Evolutionary conservation across 345 rosid species (phyloP), one percentile per base, ranked within the genome.

Genomic region (Rhodomyrtus tomentosa): DNA sequence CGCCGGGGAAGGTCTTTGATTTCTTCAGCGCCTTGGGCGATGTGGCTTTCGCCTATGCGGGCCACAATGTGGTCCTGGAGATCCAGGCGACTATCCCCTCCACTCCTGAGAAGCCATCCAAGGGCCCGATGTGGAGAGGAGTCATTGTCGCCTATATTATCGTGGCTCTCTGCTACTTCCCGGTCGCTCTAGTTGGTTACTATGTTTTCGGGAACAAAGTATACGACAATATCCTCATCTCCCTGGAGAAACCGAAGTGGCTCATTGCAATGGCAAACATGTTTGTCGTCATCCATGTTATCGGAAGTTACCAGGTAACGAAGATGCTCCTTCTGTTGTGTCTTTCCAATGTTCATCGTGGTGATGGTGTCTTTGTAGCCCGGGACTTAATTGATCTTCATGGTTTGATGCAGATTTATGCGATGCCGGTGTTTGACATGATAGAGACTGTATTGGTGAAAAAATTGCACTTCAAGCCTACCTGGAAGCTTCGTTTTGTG

Each of bases 21-120:
- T 95, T 95, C 92, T 90, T 94, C 76, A 92, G 90, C 56, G 96
- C 95, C 51, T 85, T 95, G 80, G 98, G 98, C 2, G 95, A 95
- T 16, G 98, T 95, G 13, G 98, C 98, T 10, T 95, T 95, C 50
- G 96, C 96, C 5, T 95, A 95, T 51, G 98, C 96, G 0, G 98
- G 98, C 0, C 98, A 95, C 87, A 94, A 95, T 20, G 98, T 95
- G 21, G 98, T 92, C 14, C 88, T 95, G 88, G 98, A 94, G 90
- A 95, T 95, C 59, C 98, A 95, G 89, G 98, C 98, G 68, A 95
- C 98, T 2, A 92, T 95, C 87, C 98, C 98, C 38, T 95, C 98
- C 25, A 91, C 96, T 2, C 95, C 94, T 9, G 98, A 92, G 88
- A 95, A 92, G 88, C 95, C 96, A 7, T 95, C 98, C 12, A 95